A percentile compares a stretch with the other conserved stretches of the same genome.
Evolutionary conservation across 1,284 basidiomycete species (phyloP).

Genomic region (Apiotrichum veenhuisii): DNA sequence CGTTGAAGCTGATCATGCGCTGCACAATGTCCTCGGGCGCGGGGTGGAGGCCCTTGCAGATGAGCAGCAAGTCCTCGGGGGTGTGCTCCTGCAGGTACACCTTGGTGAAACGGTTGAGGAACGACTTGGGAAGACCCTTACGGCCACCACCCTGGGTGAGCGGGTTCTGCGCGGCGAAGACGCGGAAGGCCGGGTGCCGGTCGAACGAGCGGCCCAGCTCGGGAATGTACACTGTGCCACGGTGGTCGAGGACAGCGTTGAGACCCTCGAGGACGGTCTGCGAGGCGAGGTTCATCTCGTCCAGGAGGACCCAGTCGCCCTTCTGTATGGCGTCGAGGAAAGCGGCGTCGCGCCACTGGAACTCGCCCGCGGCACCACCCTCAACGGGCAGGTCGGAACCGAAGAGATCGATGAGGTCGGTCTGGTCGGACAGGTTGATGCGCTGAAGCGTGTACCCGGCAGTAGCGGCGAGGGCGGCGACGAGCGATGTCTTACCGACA

Average conservation of each 20-base stretch:
- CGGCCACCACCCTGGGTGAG: conserved; percentile 93
- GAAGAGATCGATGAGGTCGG: conserved; percentile 93
- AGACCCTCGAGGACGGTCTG: conserved; percentile 95
- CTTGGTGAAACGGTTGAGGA: conserved; percentile 96
- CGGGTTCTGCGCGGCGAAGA: conserved; percentile 98
- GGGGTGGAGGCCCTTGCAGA: conserved; percentile 74
- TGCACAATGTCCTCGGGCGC: conserved; percentile 59
- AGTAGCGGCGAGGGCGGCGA: conserved; percentile 79
- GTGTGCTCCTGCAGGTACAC: conserved; percentile 89
- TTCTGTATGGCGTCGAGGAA: conserved; percentile 89
- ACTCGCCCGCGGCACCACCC: conserved; percentile 85
- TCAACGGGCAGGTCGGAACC: conserved; percentile 95
- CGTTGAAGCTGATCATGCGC: conserved; percentile 83
- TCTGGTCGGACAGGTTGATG: conserved; percentile 99
- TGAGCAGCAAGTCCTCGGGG: conserved; percentile 69
- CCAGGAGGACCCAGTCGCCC: conserved; percentile 93
- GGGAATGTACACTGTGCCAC: conserved; percentile 91
- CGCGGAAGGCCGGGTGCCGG: conserved; percentile 85
- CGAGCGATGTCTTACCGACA: conserved; percentile 96
- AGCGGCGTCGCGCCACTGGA: conserved; percentile 96
- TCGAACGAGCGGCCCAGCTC: conserved; percentile 87
- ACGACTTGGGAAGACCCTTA: conserved; percentile 95
- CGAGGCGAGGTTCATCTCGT: conserved; percentile 98
- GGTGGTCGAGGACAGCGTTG: conserved; percentile 94
- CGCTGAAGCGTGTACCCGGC: conserved; percentile 78